Evolutionary conservation across 768 basidiomycete genomes (phyloP).

Genomic region (Rhodotorula kratochvilovae): DNA sequence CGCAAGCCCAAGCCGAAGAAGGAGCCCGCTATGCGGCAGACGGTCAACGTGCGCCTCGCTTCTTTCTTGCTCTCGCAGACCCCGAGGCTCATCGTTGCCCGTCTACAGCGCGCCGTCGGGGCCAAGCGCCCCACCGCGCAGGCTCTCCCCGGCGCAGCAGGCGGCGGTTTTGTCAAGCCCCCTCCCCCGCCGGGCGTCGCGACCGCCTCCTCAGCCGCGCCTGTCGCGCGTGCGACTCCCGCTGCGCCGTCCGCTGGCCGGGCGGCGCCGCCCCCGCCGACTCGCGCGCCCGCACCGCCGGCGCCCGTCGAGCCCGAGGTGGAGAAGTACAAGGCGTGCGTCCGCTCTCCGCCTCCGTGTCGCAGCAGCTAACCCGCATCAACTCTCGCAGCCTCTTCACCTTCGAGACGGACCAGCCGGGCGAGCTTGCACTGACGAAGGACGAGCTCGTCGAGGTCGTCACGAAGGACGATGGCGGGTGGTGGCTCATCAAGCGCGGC

Average conservation of each 20-base stretch:
- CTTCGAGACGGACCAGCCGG: slow-evolving; percentile 80
- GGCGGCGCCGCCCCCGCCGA: slow-evolving; percentile 52
- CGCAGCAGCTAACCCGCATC: too few relatives aligned
- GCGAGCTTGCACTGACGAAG: slow-evolving; percentile 82
- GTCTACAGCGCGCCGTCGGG: slow-evolving; percentile 10
- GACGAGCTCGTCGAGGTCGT: slow-evolving; percentile 88
- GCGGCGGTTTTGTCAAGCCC: slow-evolving; percentile 33
- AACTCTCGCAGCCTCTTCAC: slow-evolving; percentile 57
- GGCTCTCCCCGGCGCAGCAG: slow-evolving; percentile 16
- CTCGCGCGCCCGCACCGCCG: slow-evolving; percentile 54
- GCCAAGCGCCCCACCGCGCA: slow-evolving; percentile 48
- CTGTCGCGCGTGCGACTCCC: slow-evolving; percentile 40
- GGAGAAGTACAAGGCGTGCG: slow-evolving; percentile 69
- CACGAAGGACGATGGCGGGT: slow-evolving; percentile 89
- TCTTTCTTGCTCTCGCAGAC: neutral
- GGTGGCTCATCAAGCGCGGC: slow-evolving; percentile 91
- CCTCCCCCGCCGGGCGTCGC: slow-evolving; percentile 46
- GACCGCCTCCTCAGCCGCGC: slow-evolving; percentile 44
- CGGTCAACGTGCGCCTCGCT: slow-evolving; percentile 11
- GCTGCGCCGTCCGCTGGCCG: slow-evolving; percentile 44
- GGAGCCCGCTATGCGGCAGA: slow-evolving; percentile 20
- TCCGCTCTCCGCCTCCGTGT: neutral
- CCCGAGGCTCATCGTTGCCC: slow-evolving; percentile 30
- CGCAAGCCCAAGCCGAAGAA: slow-evolving; percentile 58
- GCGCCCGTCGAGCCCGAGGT: slow-evolving; percentile 58